Evolutionary conservation across 768 basidiomycete species (phyloP).

Genomic region (Tubosaeta brunneosetosa): DNA sequence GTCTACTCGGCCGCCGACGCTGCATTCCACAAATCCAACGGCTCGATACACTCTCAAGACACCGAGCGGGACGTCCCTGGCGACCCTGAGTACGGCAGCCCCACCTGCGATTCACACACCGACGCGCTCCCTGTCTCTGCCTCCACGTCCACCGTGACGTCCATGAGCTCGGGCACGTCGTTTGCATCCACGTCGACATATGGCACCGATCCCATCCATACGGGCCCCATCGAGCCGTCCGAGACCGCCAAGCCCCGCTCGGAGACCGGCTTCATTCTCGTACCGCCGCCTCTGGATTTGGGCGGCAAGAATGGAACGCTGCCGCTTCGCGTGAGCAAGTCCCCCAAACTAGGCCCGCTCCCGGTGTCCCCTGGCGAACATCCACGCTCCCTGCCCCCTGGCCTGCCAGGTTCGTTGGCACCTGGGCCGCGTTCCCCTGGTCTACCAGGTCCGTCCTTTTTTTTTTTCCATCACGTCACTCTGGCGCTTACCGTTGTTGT

Average conservation of each 20-base stretch:
- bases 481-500: constrained; percentile 2
- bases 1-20: constrained; percentile 12
- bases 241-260: constrained; percentile 10
- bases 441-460: constrained; percentile 20
- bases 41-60: constrained; percentile 12
- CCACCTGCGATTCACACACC: not conserved
- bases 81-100: constrained; percentile 8
- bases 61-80: constrained; percentile 17
- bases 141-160: constrained; percentile 2
- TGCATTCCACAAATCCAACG: constrained; percentile 2
- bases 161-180: constrained; percentile 4
- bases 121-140: not conserved
- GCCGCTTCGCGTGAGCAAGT: constrained; percentile 25
- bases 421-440: constrained; percentile 21
- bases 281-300: constrained; percentile 21
- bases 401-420: constrained; percentile 17
- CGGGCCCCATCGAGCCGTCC: constrained; percentile 18
- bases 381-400: constrained; percentile 12
- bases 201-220: constrained; percentile 5
- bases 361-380: constrained; percentile 5
- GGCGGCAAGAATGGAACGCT: constrained; percentile 9
- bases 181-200: constrained; percentile 16
- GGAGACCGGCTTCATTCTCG: constrained; percentile 18
- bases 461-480: constrained; percentile 6
- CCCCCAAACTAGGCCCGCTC: constrained; percentile 17